These are phyloP conservation scores for Blumeriella jaapii DNA, from an alignment of 2,329 filamentous ascomycete genomes.

Conservation along the genomic window DNA sequence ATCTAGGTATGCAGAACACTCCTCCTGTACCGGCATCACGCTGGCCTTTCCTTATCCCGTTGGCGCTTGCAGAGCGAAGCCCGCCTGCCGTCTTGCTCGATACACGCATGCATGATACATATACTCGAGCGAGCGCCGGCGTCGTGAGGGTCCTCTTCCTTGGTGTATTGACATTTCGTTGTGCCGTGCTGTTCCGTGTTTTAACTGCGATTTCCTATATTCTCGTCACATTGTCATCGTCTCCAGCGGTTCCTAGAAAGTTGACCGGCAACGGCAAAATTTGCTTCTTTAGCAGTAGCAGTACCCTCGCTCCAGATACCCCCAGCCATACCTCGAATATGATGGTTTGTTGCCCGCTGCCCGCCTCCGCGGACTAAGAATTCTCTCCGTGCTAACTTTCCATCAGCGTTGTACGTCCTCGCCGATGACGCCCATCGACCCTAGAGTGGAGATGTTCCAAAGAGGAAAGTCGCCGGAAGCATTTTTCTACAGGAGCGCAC, in stretches of 20 bases:
- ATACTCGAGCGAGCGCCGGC: conserved; percentile 25
- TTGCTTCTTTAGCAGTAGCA: conserved; percentile 17
- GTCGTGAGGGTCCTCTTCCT: conserved; percentile 15
- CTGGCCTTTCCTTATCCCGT: no score
- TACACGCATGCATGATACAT: conserved; percentile 18
- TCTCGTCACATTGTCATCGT: conserved; percentile 10
- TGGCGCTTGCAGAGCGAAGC: conserved; percentile 20
- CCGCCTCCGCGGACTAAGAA: no score
- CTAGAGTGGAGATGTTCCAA: conserved; percentile 33
- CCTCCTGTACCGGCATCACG: conserved; percentile 17
- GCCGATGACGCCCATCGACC: conserved; percentile 22
- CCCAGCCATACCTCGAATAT: conserved; percentile 14
- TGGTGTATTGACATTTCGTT: conserved; percentile 22
- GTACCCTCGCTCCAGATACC: conserved; percentile 16
- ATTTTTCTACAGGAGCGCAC: conserved; percentile 48
- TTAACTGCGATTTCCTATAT: conserved; percentile 19
- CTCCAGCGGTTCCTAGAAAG: conserved; percentile 16
- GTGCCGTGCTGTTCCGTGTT: conserved; percentile 15
- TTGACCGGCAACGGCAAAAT: conserved; percentile 25
- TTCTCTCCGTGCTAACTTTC: conserved; percentile 14
- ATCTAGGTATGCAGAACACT: no score
- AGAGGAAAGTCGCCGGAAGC: conserved; percentile 39
- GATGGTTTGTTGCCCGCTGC: conserved; percentile 17
- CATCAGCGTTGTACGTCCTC: conserved; percentile 18
- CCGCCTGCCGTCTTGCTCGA: conserved; percentile 10